These are phyloP conservation scores for Epichloe bromicola DNA, from an alignment of 2,329 filamentous ascomycete species.

Conservation along the genomic window DNA sequence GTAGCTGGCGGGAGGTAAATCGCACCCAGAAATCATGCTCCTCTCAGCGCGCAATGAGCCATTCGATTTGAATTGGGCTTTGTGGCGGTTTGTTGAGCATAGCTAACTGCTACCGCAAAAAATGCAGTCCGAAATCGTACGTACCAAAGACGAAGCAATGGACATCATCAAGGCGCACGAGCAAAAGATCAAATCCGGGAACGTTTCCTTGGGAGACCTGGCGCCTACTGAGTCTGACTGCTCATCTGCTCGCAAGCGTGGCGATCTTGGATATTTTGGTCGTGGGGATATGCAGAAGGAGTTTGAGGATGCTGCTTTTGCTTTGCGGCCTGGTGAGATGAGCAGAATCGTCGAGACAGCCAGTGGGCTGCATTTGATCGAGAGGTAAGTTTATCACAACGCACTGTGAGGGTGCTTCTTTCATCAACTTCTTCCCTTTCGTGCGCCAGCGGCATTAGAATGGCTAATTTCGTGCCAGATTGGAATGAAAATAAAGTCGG, in stretches of 20 bases:
- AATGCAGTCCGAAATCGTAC: constrained; percentile 62
- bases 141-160: constrained; percentile 76
- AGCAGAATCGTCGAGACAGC: constrained; percentile 83
- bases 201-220: constrained; percentile 62
- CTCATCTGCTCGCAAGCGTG: constrained; percentile 85
- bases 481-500: not conserved
- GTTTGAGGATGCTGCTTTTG: constrained; percentile 93
- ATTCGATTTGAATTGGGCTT: no score
- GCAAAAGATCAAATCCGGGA: constrained; percentile 58
- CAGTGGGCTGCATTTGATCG: constrained; percentile 89
- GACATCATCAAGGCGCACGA: constrained; percentile 66
- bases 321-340: constrained; percentile 73
- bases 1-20: constrained; percentile 72
- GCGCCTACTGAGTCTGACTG: constrained; percentile 87
- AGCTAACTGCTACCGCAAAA: not conserved
- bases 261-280: constrained; percentile 91
- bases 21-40: no score
- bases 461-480: not conserved
- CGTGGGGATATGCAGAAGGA: constrained; percentile 96
- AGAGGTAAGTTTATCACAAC: constrained; percentile 48
- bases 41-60: not conserved
- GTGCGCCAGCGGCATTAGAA: not conserved
- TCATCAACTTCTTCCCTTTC: not conserved
- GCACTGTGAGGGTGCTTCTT: not conserved
- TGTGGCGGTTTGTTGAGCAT: not conserved